Conservation (phyloP, 345 rosid genomes). For the Salix viminalis region DNA sequence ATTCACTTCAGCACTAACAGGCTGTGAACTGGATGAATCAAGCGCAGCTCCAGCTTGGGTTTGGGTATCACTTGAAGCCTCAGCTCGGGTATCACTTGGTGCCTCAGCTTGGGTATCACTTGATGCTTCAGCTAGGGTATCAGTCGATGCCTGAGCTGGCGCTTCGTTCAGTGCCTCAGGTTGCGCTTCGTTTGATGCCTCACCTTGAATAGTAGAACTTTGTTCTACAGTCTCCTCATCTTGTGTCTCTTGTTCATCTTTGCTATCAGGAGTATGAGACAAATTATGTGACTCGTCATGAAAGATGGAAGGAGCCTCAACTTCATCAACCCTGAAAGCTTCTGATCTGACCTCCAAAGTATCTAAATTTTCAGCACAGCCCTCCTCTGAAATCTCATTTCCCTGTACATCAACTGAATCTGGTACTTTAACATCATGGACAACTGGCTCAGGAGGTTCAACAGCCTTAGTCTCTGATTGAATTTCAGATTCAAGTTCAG, state of each 20-base stretch:
- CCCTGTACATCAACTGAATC: constrained; percentile 34
- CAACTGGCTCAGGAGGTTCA: constrained; percentile 36
- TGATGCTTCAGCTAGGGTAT: constrained; percentile 7
- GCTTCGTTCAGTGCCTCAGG: background rate
- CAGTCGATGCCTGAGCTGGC: constrained; percentile 17
- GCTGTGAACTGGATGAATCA: constrained; percentile 35
- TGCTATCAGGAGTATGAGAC: constrained; percentile 36
- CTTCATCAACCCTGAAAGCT: constrained; percentile 33
- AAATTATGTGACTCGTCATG: constrained; percentile 30
- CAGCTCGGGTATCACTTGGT: constrained; percentile 5
- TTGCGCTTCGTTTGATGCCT: constrained; percentile 21
- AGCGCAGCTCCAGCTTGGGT: constrained; percentile 5
- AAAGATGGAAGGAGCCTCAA: constrained; percentile 23
- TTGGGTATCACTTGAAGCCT: no score
- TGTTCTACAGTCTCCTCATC: constrained; percentile 37
- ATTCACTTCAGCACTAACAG: constrained; percentile 24
- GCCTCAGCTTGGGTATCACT: constrained; percentile 2
- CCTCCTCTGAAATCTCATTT: constrained; percentile 32
- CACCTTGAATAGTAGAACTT: constrained; percentile 27
- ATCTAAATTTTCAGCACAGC: constrained; percentile 34
- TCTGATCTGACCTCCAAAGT: constrained; percentile 34
- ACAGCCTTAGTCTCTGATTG: constrained; percentile 11
- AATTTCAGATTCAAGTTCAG: constrained; percentile 34
- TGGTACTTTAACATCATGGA: constrained; percentile 28
- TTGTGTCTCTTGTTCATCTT: constrained; percentile 30